Base-by-base conservation (phyloP, 2,329 filamentous ascomycete genomes). In the Apiospora koreana region DNA sequence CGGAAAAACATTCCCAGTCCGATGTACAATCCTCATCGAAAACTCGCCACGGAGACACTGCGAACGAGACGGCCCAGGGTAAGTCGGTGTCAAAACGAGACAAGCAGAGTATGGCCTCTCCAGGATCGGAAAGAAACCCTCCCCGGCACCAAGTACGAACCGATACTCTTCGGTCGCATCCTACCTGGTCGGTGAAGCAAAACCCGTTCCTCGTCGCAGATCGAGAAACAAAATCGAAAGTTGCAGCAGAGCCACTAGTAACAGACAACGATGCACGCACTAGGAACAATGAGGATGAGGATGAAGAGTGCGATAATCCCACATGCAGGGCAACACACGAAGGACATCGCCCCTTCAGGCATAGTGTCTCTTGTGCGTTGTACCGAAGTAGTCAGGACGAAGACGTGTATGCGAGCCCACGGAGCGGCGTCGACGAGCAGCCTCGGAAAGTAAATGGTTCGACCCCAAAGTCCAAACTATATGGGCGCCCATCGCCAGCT, bases 361-460 rank as follows among this genome's bases (percentile, higher is more conserved):
- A 82, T 71, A 80, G 77, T 68, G 77, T 80, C 67, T 77, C 75
- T 21, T 82, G 79, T 68, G 71, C 76, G 28, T 73, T 74, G 48
- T 66, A 75, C 42, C 70, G 72, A 54, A 76, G 72, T 62, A 72
- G 75, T 23, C 72, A 74, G 50, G 72, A 65, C n/a, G 72, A 72
- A 9, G 45, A 54, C 28, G 25, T 66, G 38, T 9, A 66, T 12
- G 18, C 10, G 42, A 66, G 38, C 14, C 38, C 65, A 66, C 65
- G 38, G 16, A 43, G 54, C n/a, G 41, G 48, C 21, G 41, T 42
- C 5, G 48, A 65, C 23, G 69, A 58, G 18, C 69, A 46, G 21
- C n/a, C 65, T 10, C 45, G 67, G 65, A 35, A 50, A n/a, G 46
- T 42, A 12, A 23, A 12, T 38, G 43, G 35, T 25, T 65, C 69